Evolutionary conservation across 2,329 filamentous ascomycete genomes (phyloP).

Genomic region (Alternaria sp.): DNA sequence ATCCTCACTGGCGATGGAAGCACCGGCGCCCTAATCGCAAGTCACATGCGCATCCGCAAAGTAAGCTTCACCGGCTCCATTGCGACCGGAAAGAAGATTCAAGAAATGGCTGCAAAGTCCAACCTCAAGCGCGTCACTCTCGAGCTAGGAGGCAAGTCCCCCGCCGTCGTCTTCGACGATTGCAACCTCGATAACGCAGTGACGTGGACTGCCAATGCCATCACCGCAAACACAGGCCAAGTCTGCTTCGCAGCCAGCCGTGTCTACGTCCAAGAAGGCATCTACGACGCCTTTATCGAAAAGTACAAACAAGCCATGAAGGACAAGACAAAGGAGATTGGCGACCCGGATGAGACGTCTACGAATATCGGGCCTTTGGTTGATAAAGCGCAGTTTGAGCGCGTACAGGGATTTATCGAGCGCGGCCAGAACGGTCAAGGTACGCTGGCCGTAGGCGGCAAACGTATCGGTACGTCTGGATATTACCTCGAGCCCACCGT

Average conservation of each 20-base stretch:
- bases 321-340: constrained; percentile 40
- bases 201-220: constrained; percentile 45
- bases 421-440: constrained; percentile 37
- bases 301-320: constrained; percentile 47
- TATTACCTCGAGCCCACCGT: constrained; percentile 49
- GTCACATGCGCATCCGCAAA: constrained; percentile 52
- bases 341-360: constrained; percentile 39
- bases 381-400: constrained; percentile 46
- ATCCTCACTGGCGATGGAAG: constrained; percentile 49
- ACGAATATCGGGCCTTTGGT: constrained; percentile 48
- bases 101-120: constrained; percentile 51
- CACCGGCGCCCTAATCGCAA: constrained; percentile 50
- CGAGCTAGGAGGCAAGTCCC: constrained; percentile 56
- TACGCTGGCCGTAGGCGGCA: constrained; percentile 46
- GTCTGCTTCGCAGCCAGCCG: constrained; percentile 50
- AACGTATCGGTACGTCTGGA: constrained; percentile 41
- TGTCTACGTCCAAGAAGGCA: constrained; percentile 52
- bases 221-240: constrained; percentile 51
- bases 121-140: constrained; percentile 56
- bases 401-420: constrained; percentile 48
- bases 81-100: constrained; percentile 50
- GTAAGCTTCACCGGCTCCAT: constrained; percentile 55
- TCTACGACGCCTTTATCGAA: constrained; percentile 49
- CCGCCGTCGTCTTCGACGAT: constrained; percentile 56
- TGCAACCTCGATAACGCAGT: constrained; percentile 54